Evolutionary conservation across 768 basidiomycete species (phyloP).

Genomic region (Suillus americanus): DNA sequence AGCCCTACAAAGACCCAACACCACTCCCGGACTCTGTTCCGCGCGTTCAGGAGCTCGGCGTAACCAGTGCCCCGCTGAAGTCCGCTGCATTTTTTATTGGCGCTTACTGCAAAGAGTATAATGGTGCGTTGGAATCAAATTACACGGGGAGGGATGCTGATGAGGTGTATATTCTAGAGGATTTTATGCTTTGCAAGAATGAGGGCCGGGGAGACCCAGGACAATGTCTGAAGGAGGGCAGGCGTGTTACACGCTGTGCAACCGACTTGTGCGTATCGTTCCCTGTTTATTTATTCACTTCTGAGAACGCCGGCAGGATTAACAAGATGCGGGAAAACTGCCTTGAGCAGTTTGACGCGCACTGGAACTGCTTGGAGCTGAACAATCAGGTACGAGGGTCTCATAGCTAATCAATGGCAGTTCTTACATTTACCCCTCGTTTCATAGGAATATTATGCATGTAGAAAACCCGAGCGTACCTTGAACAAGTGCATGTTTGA

Average conservation of each 20-base stretch:
- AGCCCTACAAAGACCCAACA: slow-evolving; percentile 61
- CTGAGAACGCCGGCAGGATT: slow-evolving; percentile 52
- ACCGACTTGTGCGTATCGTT: slow-evolving; percentile 75
- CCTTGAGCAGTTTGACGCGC: slow-evolving; percentile 78
- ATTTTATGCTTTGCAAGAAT: slow-evolving; percentile 97
- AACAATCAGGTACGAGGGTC: slow-evolving; percentile 80
- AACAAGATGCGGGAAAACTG: slow-evolving; percentile 94
- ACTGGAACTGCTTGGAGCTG: slow-evolving; percentile 92
- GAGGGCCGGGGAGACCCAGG: slow-evolving; percentile 81
- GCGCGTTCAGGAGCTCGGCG: slow-evolving; percentile 84
- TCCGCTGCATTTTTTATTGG: slow-evolving; percentile 97
- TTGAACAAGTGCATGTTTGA: slow-evolving; percentile 96
- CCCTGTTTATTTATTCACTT: not conserved
- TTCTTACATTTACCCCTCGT: not conserved
- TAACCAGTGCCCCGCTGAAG: slow-evolving; percentile 91
- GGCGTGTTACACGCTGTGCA: slow-evolving; percentile 94
- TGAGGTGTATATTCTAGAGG: slow-evolving; percentile 58
- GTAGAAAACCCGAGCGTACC: slow-evolving; percentile 83
- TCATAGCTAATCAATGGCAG: not conserved
- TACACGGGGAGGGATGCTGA: slow-evolving; percentile 15
- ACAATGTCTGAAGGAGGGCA: slow-evolving; percentile 93
- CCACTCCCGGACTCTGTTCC: slow-evolving; percentile 68
- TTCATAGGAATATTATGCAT: slow-evolving; percentile 79
- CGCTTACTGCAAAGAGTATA: slow-evolving; percentile 92
- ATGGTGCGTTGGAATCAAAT: slow-evolving; percentile 62